Evolutionary conservation across 2,329 filamentous ascomycete species (phyloP).

Genomic region (Ramularia endophylla): DNA sequence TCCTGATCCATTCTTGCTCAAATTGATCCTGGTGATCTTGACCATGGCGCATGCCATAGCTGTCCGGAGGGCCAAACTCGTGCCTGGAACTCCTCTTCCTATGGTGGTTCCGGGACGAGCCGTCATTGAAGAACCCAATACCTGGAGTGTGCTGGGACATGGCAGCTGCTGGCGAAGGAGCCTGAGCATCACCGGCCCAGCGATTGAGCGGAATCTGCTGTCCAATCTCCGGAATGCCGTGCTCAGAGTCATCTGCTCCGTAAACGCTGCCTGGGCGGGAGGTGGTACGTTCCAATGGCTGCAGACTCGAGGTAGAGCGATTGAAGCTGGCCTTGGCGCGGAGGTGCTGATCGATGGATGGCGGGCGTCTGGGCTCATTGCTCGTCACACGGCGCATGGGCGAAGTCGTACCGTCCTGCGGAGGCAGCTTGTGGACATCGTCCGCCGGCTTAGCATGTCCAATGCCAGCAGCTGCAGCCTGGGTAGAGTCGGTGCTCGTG

Average conservation of each 20-base stretch:
- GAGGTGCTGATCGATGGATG: slow-evolving; percentile 42
- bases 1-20: slow-evolving; percentile 86
- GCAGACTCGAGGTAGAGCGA: slow-evolving; percentile 42
- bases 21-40: slow-evolving; percentile 70
- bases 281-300: slow-evolving; percentile 34
- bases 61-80: slow-evolving; percentile 71
- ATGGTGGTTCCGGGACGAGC: slow-evolving; percentile 50
- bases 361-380: slow-evolving; percentile 20
- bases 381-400: slow-evolving; percentile 21
- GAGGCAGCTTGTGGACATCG: slow-evolving; percentile 36
- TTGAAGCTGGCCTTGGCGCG: slow-evolving; percentile 57
- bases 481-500: slow-evolving; percentile 85
- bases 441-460: slow-evolving; percentile 54
- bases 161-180: slow-evolving; percentile 71
- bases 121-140: slow-evolving; percentile 51
- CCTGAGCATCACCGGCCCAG: slow-evolving; percentile 90
- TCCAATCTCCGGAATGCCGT: slow-evolving; percentile 89
- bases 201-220: slow-evolving; percentile 90
- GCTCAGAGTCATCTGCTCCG: slow-evolving; percentile 59
- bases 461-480: slow-evolving; percentile 77
- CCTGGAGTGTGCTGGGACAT: slow-evolving; percentile 36
- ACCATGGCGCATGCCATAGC: slow-evolving; percentile 88
- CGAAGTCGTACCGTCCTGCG: slow-evolving; percentile 13
- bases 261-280: slow-evolving; percentile 53
- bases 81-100: slow-evolving; percentile 69